These are phyloP conservation scores for Arachis monticola DNA, from an alignment of 331 rosid genomes.

Conservation along the genomic window DNA sequence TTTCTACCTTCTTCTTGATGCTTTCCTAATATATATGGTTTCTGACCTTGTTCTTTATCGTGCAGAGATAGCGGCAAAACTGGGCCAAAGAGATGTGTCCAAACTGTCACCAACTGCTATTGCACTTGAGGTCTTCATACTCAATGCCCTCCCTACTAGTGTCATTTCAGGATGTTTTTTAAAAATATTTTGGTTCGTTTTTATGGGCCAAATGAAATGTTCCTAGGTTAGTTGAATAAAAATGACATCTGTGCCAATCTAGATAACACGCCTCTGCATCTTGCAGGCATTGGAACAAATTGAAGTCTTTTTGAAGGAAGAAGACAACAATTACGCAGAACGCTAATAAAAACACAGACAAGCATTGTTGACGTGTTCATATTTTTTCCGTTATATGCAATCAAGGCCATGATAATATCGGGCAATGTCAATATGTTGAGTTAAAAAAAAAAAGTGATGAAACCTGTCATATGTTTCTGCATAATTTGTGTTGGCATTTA, in stretches of 20 bases:
- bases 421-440: conserved; percentile 20
- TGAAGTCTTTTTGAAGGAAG: conserved; percentile 55
- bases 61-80: conserved; percentile 80
- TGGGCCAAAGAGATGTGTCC: conserved; percentile 59
- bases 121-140: conserved; percentile 79
- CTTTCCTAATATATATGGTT: conserved; percentile 22
- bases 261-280: conserved; percentile 26
- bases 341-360: conserved; percentile 35
- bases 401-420: conserved; percentile 28
- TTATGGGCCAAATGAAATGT: conserved; percentile 1
- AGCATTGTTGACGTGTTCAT: conserved; percentile 34
- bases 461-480: conserved; percentile 30
- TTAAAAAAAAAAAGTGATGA: neutral
- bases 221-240: conserved; percentile 24
- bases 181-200: conserved; percentile 19
- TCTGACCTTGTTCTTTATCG: conserved; percentile 15
- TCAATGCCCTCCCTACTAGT: conserved; percentile 32
- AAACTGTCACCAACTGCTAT: conserved; percentile 80
- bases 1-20: conserved; percentile 23
- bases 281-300: conserved; percentile 85
- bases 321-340: conserved; percentile 43
- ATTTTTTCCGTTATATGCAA: conserved; percentile 23
- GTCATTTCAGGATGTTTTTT: neutral
- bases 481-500: conserved; percentile 29
- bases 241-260: conserved; percentile 19